Evolutionary conservation across 108 stramenopile species (phyloP), one percentile per base, ranked within the genome.

Genomic region (Skeletonema tropicum): DNA sequence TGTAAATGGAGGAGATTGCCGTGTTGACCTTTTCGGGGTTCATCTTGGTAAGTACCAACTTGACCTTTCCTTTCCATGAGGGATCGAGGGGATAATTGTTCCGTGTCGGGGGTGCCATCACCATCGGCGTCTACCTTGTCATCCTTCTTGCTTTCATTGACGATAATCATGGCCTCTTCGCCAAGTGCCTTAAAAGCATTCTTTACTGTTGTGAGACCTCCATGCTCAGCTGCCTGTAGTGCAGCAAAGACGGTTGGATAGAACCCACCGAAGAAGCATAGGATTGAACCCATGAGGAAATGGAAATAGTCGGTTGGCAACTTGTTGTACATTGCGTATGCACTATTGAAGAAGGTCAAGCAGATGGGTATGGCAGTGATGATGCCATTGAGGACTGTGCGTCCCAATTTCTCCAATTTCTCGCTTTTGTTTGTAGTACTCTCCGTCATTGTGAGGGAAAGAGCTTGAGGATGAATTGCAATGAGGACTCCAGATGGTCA

Each of bases 191-290:
- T 57, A 1, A 98, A 32, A 13, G 94, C 85, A 52, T 88, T 81
- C 59, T 69, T 64, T 23, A 97, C 84, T 8, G 91, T 72, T 35
- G 77, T 66, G 25, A 89, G 70, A 30, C 97, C 98, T 39, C 92
- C 84, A 68, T 95, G 82, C 64, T 94, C 87, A 57, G 91, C 93
- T 29, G 96, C 98, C 85, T 97, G 90, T 52, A 95, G 64, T 33
- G 97, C 96, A 8, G 98, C 96, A 83, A 98, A 97, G 11, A 95
- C 74, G 6, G 90, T 83, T 10, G 96, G 94, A 70, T 92, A 98
- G 19, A 92, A 73, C 15, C 98, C 98, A 0, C 98, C 98, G 74
- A 97, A 98, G 91, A 98, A 98, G 75, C 52, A 55, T 25, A 55
- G 21, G 52, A 55, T 19, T 23, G 52, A 0, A 21, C 52, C 52